Percentiles rank a stretch among this genome's conserved stretches.
These are phyloP conservation scores for Groenewaldozyma sp. DNA, from an alignment of 1,139 yeast genomes.

Conservation along the genomic window DNA sequence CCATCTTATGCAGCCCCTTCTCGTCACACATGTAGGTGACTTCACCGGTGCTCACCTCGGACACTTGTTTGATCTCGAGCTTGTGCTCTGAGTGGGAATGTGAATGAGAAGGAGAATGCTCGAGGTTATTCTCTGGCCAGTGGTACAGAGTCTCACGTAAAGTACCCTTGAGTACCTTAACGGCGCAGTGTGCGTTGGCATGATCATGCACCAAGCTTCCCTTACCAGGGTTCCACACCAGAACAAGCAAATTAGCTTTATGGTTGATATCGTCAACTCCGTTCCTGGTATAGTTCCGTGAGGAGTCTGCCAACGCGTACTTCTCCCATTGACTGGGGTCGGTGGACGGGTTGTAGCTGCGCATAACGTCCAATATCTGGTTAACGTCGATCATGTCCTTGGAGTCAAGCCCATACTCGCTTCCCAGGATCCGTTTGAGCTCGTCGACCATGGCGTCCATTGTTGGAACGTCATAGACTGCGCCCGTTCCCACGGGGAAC, in stretches of 20 bases:
- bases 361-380: constrained; percentile 39
- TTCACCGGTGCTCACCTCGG: constrained; percentile 36
- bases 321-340: constrained; percentile 47
- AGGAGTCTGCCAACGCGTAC: constrained; percentile 47
- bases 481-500: background rate
- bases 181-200: constrained; percentile 56
- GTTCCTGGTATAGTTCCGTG: constrained; percentile 41
- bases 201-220: constrained; percentile 68
- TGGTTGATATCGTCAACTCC: constrained; percentile 60
- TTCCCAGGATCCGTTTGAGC: constrained; percentile 30
- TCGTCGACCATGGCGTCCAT: constrained; percentile 29
- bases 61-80: constrained; percentile 22
- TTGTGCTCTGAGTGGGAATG: constrained; percentile 11
- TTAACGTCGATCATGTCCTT: constrained; percentile 46
- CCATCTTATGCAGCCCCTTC: constrained; percentile 59
- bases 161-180: constrained; percentile 52
- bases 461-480: constrained; percentile 6
- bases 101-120: constrained; percentile 3
- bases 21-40: constrained; percentile 63
- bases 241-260: constrained; percentile 56
- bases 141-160: constrained; percentile 52
- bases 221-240: constrained; percentile 68
- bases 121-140: constrained; percentile 34
- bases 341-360: constrained; percentile 36
- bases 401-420: constrained; percentile 32